A percentile compares a stretch with the other conserved stretches of the same genome.
These are phyloP conservation scores for Purpureocillium lavendulum DNA, from an alignment of 2,329 filamentous ascomycete genomes.

Conservation along the genomic window DNA sequence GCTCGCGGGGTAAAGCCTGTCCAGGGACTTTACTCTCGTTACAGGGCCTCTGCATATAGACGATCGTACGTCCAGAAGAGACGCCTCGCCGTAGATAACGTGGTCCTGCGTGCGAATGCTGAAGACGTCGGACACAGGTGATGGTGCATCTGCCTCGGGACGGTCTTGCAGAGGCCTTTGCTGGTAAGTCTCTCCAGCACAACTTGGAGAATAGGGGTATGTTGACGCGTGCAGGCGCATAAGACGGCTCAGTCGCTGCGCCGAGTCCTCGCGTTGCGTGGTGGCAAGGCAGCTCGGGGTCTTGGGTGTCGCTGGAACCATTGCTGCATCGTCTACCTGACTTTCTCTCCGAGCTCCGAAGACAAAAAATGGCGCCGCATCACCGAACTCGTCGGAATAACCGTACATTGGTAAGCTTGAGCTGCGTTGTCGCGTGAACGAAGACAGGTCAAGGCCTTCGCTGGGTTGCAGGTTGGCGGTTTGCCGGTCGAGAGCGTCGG, in stretches of 20 bases:
- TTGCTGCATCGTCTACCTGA: conserved; percentile 7
- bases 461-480: conserved; percentile 45
- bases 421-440: conserved; percentile 32
- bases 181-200: conserved; percentile 24
- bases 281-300: conserved; percentile 19
- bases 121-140: conserved; percentile 24
- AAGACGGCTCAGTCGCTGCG: conserved; percentile 2
- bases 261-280: conserved; percentile 17
- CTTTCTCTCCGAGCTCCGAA: conserved; percentile 29
- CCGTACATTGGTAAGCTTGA: conserved; percentile 41
- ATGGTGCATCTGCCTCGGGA: conserved; percentile 14
- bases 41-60: conserved; percentile 16
- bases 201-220: conserved; percentile 21
- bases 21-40: conserved; percentile 27
- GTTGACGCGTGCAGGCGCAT: conserved; percentile 12
- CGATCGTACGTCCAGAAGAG: conserved; percentile 26
- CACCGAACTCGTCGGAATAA: conserved; percentile 32
- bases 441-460: conserved; percentile 38
- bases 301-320: conserved; percentile 9
- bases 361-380: conserved; percentile 38
- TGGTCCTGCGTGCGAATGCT: conserved; percentile 25
- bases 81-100: conserved; percentile 30
- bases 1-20: conserved; percentile 21
- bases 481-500: conserved; percentile 47
- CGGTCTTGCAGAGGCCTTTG: conserved; percentile 10